Conservation (phyloP, 352 stramenopile genomes). For the Globisporangium cylindrosporum region DNA sequence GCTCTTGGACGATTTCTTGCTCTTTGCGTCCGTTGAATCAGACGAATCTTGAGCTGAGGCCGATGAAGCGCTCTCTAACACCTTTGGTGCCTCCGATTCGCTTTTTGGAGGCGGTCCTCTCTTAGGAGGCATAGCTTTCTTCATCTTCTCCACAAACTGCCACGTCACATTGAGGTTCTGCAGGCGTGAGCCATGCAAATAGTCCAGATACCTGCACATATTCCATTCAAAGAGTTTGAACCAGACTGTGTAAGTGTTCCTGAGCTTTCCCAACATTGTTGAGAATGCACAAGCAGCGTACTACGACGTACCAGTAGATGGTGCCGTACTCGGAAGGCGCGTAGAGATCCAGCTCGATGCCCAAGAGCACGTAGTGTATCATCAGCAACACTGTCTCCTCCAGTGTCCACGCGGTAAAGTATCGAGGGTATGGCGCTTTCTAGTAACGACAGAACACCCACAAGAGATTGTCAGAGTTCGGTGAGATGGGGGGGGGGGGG, state of each 20-base stretch:
- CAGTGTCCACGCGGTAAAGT: slow-evolving; percentile 82
- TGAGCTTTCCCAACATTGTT: background rate
- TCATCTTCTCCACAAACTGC: slow-evolving; percentile 83
- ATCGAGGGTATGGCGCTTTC: slow-evolving; percentile 74
- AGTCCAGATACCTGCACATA: slow-evolving; percentile 72
- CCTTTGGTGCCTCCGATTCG: slow-evolving; percentile 10
- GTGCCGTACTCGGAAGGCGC: slow-evolving; percentile 65
- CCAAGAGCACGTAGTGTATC: slow-evolving; percentile 75
- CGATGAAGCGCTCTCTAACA: slow-evolving; percentile 1
- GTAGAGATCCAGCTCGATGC: slow-evolving; percentile 78
- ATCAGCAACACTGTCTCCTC: slow-evolving; percentile 73
- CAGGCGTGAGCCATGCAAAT: slow-evolving; percentile 75
- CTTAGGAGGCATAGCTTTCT: slow-evolving; percentile 45
- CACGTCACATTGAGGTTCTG: slow-evolving; percentile 82
- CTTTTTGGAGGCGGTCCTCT: background rate
- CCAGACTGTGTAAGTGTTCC: background rate
- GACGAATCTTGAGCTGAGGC: background rate
- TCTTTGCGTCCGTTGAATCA: background rate
- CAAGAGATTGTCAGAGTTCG: background rate
- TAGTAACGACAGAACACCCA: slow-evolving; percentile 14
- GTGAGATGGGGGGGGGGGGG: background rate
- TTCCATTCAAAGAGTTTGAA: background rate
- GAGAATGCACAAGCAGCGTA: background rate
- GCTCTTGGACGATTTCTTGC: slow-evolving; percentile 14
- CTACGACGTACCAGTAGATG: slow-evolving; percentile 64